Conservation (phyloP, 805 yeast species). For the Starmerella stellata region DNA sequence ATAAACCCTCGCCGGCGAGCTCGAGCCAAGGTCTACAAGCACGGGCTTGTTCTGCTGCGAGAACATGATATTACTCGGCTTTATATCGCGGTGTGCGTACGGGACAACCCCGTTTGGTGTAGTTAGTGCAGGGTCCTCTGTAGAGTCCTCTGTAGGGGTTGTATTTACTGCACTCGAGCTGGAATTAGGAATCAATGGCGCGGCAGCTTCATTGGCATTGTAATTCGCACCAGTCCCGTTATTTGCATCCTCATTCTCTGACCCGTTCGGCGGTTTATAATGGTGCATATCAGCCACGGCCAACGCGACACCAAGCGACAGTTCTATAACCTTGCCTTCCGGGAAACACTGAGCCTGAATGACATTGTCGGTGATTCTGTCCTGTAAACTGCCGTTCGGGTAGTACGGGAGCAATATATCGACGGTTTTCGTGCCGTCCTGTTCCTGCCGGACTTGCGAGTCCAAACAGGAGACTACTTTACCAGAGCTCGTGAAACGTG, state of each 20-base stretch:
- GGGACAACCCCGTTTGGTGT: constrained; percentile 29
- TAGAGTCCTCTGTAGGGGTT: no score
- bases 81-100: constrained; percentile 72
- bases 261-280: constrained; percentile 24
- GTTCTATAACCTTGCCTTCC: constrained; percentile 46
- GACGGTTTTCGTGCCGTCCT: constrained; percentile 63
- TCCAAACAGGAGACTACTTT: constrained; percentile 53
- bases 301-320: constrained; percentile 38
- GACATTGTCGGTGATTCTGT: constrained; percentile 47
- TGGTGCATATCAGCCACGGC: constrained; percentile 66
- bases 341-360: constrained; percentile 36
- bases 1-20: constrained; percentile 39
- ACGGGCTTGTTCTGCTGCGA: constrained; percentile 59
- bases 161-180: not conserved
- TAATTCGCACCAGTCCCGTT: not conserved
- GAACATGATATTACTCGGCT: constrained; percentile 78
- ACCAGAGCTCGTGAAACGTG: constrained; percentile 43
- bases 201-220: not conserved
- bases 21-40: constrained; percentile 69
- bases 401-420: constrained; percentile 67
- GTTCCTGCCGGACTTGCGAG: constrained; percentile 51
- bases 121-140: no score
- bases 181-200: not conserved
- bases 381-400: constrained; percentile 59
- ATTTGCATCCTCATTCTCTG: not conserved